Percentiles rank a stretch among this genome's conserved stretches.
Evolutionary conservation across 495 filamentous ascomycete genomes (phyloP).

Genomic region (Aspergillus incahuasiensis): DNA sequence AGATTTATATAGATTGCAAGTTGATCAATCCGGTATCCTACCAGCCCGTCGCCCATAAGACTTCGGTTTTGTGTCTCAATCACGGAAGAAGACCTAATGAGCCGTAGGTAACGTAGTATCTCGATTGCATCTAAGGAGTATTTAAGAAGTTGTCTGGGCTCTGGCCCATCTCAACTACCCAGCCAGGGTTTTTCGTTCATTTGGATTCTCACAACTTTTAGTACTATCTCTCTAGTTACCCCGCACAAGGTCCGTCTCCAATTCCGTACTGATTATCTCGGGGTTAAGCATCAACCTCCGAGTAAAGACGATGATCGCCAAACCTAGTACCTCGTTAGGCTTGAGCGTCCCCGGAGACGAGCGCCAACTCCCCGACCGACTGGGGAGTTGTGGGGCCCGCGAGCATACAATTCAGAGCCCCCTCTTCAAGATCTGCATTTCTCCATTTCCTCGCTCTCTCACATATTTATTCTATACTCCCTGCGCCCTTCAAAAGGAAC

Average conservation of each 20-base stretch:
- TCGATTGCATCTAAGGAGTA: too few species aligned
- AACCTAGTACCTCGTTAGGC: background rate
- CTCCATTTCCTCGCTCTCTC: conserved; percentile 6
- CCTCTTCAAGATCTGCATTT: conserved; percentile 10
- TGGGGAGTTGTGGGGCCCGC: conserved; percentile 27
- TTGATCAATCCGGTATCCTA: too few species aligned
- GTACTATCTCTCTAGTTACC: background rate
- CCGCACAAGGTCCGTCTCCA: background rate
- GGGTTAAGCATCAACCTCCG: background rate
- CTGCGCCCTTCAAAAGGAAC: too few species aligned
- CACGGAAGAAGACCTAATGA: too few species aligned
- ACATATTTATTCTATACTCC: background rate
- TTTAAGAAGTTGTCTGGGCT: too few species aligned
- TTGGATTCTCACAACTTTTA: too few species aligned
- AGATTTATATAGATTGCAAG: too few species aligned
- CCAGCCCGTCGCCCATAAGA: too few species aligned
- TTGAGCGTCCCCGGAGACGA: conserved; percentile 21
- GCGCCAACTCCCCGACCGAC: conserved; percentile 28
- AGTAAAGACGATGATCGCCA: background rate
- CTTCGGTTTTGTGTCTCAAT: too few species aligned
- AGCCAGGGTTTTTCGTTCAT: too few species aligned
- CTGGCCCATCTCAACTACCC: too few species aligned
- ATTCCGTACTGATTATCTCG: background rate
- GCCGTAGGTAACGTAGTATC: too few species aligned
- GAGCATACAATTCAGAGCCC: background rate